Percentiles rank a stretch among this genome's conserved stretches.
Conservation (phyloP, 2,329 filamentous ascomycete species). For the Botryotinia narcissicola region DNA sequence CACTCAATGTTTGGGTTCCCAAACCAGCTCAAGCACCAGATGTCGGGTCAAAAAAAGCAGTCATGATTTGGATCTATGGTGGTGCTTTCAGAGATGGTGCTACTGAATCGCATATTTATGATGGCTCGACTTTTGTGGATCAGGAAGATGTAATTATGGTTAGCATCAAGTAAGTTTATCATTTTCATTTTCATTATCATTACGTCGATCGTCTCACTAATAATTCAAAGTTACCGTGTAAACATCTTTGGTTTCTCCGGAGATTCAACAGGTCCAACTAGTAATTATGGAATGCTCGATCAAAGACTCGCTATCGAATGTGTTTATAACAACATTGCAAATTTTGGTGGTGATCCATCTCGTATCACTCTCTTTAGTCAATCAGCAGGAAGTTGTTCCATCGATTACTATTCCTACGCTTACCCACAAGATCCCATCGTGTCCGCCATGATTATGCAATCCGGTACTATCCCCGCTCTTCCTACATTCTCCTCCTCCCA, state of each 20-base stretch:
- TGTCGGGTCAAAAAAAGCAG: slow-evolving; percentile 41
- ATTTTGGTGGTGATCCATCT: slow-evolving; percentile 43
- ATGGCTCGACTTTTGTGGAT: slow-evolving; percentile 45
- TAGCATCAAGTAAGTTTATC: slow-evolving; percentile 44
- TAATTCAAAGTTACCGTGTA: slow-evolving; percentile 52
- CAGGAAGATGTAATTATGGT: slow-evolving; percentile 47
- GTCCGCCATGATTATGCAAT: slow-evolving; percentile 30
- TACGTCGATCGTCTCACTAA: slow-evolving; percentile 18
- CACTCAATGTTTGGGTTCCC: slow-evolving; percentile 42
- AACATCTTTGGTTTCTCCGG: slow-evolving; percentile 63
- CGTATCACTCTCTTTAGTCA: slow-evolving; percentile 45
- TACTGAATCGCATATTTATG: slow-evolving; percentile 43
- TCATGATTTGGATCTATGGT: slow-evolving; percentile 47
- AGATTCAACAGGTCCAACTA: slow-evolving; percentile 45
- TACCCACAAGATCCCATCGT: slow-evolving; percentile 25
- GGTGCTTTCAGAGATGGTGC: slow-evolving; percentile 44
- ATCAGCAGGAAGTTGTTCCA: slow-evolving; percentile 39
- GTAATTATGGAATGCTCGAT: slow-evolving; percentile 54
- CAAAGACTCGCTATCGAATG: slow-evolving; percentile 58
- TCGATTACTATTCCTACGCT: slow-evolving; percentile 26
- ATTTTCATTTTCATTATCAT: background rate
- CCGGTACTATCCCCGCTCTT: slow-evolving; percentile 29
- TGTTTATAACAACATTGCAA: slow-evolving; percentile 54
- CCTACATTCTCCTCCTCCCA: slow-evolving; percentile 27
- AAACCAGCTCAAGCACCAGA: slow-evolving; percentile 27